Percentiles rank a stretch among this genome's conserved stretches.
Evolutionary conservation across 2,329 filamentous ascomycete species (phyloP).

Genomic region (Epichloe amarillans): DNA sequence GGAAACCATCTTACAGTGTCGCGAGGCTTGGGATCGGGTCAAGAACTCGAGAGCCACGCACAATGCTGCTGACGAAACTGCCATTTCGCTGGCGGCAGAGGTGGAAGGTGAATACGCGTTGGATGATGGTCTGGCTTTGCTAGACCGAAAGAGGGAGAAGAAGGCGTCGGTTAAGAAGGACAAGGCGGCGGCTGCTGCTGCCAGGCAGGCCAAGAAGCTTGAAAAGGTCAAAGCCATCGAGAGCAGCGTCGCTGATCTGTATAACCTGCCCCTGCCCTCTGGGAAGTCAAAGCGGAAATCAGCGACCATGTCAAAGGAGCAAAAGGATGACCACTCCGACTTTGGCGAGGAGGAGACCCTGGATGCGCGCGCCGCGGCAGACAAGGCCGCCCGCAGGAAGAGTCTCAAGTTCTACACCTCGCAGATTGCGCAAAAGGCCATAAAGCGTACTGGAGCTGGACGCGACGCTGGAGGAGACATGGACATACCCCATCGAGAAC

Average conservation of each 20-base stretch:
- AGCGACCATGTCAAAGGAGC: conserved; percentile 24
- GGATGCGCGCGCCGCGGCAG: conserved; percentile 63
- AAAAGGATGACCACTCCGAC: conserved; percentile 59
- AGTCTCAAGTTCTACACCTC: conserved; percentile 95
- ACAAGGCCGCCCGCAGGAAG: conserved; percentile 85
- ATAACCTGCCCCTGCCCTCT: conserved; percentile 40
- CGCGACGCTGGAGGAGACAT: conserved; percentile 65
- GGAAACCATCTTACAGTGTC: conserved; percentile 67
- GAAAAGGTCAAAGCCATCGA: conserved; percentile 49
- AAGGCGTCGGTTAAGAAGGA: conserved; percentile 20
- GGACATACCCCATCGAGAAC: conserved; percentile 80
- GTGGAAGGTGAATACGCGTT: conserved; percentile 11
- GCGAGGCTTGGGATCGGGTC: conserved; percentile 66
- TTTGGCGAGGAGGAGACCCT: conserved; percentile 82
- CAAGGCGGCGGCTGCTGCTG: conserved; percentile 20
- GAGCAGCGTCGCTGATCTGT: conserved; percentile 56
- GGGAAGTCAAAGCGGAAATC: conserved; percentile 29
- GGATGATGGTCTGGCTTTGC: conserved; percentile 7
- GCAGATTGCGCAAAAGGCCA: conserved; percentile 89
- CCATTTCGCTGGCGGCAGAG: conserved; percentile 12
- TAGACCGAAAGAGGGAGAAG: conserved; percentile 17
- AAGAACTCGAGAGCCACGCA: conserved; percentile 46
- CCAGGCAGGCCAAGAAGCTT: conserved; percentile 28
- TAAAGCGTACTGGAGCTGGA: conserved; percentile 63
- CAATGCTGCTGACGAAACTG: conserved; percentile 16